Conservation (phyloP, 805 yeast species). For the Huiozyma naganishii region DNA sequence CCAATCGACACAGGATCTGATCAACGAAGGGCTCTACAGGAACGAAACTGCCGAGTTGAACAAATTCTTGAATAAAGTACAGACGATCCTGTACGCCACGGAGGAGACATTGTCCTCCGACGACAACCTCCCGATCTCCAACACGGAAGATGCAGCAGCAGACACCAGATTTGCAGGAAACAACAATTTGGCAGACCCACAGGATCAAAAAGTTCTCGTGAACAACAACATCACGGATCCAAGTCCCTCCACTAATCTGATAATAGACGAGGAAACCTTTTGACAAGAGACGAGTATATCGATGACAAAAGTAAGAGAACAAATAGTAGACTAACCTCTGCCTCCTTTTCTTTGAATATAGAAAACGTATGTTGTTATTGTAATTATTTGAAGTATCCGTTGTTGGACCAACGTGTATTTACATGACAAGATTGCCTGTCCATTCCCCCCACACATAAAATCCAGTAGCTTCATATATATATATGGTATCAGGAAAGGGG, state of each 20-base stretch:
- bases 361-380: no score
- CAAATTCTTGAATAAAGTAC: slow-evolving; percentile 49
- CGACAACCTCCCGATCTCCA: slow-evolving; percentile 16
- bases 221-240: slow-evolving; percentile 5
- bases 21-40: slow-evolving; percentile 33
- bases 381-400: no score
- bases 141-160: no score
- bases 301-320: no score
- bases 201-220: slow-evolving; percentile 22
- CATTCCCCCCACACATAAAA: no score
- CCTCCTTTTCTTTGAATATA: no score
- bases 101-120: slow-evolving; percentile 51
- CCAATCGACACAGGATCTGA: slow-evolving; percentile 48
- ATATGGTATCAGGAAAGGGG: no score
- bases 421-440: no score
- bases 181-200: slow-evolving; percentile 12
- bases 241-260: slow-evolving; percentile 14
- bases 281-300: slow-evolving; percentile 2
- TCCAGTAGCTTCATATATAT: no score
- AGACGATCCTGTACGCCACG: slow-evolving; percentile 66
- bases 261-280: slow-evolving; percentile 28
- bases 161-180: slow-evolving; percentile 4
- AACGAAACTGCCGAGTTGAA: slow-evolving; percentile 25
- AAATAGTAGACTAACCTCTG: no score
- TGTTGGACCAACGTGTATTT: no score